Conservation (phyloP, 108 stramenopile species). For the Pseudonitzschia multiseries region DNA sequence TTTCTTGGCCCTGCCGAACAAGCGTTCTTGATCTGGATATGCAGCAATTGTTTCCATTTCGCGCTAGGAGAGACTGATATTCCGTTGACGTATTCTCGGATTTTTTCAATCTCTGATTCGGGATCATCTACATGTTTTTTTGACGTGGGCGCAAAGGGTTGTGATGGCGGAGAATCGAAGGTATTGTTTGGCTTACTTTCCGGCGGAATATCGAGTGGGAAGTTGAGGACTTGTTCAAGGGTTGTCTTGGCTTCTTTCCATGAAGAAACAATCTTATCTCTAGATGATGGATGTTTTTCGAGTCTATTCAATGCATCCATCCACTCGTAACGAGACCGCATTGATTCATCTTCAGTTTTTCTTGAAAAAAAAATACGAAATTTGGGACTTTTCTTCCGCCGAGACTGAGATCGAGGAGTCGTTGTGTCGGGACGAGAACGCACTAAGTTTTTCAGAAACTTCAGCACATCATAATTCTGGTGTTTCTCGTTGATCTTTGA, state of each 20-base stretch:
- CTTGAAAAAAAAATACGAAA: neutral
- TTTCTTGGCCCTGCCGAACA: neutral
- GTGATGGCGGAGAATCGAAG: neutral
- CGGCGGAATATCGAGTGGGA: constrained; percentile 10
- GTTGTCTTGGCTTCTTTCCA: constrained; percentile 45
- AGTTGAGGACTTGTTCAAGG: constrained; percentile 26
- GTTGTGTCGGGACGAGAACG: neutral
- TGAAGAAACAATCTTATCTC: constrained; percentile 14
- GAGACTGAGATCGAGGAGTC: neutral
- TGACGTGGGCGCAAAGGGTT: neutral
- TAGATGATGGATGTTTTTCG: constrained; percentile 22
- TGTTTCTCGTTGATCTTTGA: neutral
- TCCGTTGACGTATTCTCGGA: neutral
- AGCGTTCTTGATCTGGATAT: constrained; percentile 21
- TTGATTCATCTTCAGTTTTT: constrained; percentile 21
- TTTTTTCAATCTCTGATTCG: constrained; percentile 2
- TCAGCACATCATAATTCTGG: neutral
- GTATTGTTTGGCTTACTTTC: neutral
- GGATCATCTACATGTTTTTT: constrained; percentile 11
- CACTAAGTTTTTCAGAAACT: neutral
- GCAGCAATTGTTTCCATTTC: constrained; percentile 47
- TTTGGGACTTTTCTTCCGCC: neutral
- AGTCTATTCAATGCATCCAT: constrained; percentile 31
- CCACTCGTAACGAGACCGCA: constrained; percentile 27
- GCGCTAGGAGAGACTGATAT: neutral